Evolutionary conservation across 768 basidiomycete genomes (phyloP), one percentile per base, ranked within the genome.

Genomic region (Agrocybe praecox): DNA sequence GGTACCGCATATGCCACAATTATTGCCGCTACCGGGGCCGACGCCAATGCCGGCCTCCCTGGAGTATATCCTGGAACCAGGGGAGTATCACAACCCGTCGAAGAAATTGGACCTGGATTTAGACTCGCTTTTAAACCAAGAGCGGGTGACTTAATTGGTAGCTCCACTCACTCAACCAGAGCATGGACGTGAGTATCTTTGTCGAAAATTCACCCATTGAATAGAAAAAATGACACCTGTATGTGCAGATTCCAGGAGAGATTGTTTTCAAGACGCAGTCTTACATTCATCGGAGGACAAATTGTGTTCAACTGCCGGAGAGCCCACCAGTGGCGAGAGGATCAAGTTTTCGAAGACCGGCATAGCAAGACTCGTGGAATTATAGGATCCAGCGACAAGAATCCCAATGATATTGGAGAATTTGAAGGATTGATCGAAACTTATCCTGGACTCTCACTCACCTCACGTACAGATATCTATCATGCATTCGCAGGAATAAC

Each of bases 141-240:
- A 9, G 6, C 8, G 6, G n/a, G 2, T 5, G 29, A 57, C 15
- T 19, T 17, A 2, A 24, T 58, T 2, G 2, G 17, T 1, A 36
- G 29, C 8, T 45, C 42, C 6, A 32, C 23, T 49, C 47, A 58
- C 24, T 43, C 14, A 21, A 58, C 47, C 1, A 53, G 57, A 19
- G 57, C 47, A 14, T 60, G 55, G 59, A 55, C 59, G 59, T 60
- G 29, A 52, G 59, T n/a, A n/a, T n/a, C n/a, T n/a, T 49, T 4
- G 23, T 34, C 22, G 6, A 6, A 18, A 11, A 2, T 6, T 12
- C 6, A 23, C n/a, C n/a, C 24, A 49, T 7, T 9, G 17, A n/a
- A 40, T 10, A 15, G 15, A n/a, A 26, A 2, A 2, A 32, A 6
- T 36, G 21, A 6, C 10, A 56, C 5, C 9, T 21, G 4, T 9